phyloP scores from a whole-genome alignment of 1,284 basidiomycete species.

The Ustilago nuda region DNA sequence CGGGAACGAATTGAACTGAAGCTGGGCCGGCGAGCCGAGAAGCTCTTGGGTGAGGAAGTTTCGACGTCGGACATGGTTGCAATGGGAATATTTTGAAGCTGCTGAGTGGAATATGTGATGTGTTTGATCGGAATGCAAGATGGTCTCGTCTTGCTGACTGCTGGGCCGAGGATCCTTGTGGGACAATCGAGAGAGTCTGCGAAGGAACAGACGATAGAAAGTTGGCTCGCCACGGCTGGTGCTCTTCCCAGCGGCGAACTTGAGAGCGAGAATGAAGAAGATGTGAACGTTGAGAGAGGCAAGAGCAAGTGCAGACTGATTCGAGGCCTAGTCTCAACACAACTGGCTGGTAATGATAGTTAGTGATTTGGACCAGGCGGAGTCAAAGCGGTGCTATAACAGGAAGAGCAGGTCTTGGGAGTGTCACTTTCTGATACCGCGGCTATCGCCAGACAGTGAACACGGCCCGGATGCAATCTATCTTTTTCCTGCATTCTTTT shows the following conservation, averaged over 20 bases:
- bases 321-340: neutral
- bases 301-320: neutral
- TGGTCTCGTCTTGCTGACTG: neutral
- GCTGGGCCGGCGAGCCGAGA: constrained; percentile 37
- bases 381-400: constrained; percentile 7
- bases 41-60: constrained; percentile 28
- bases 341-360: too few species aligned
- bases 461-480: neutral
- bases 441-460: constrained; percentile 1
- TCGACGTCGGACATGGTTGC: constrained; percentile 33
- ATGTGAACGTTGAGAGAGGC: neutral
- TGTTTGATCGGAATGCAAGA: neutral
- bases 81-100: neutral
- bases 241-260: neutral
- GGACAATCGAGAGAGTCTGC: neutral
- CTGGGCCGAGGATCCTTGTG: neutral
- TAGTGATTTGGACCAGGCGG: constrained; percentile 1
- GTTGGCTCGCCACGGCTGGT: neutral
- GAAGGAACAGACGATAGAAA: neutral
- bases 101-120: neutral
- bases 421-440: constrained; percentile 1
- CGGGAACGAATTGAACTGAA: constrained; percentile 39
- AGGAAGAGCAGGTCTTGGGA: neutral
- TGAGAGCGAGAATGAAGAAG: neutral
- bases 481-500: too few species aligned